These are phyloP conservation scores for Haematococcus lacustris DNA, from an alignment of 139 green algal species.

Conservation along the genomic window DNA sequence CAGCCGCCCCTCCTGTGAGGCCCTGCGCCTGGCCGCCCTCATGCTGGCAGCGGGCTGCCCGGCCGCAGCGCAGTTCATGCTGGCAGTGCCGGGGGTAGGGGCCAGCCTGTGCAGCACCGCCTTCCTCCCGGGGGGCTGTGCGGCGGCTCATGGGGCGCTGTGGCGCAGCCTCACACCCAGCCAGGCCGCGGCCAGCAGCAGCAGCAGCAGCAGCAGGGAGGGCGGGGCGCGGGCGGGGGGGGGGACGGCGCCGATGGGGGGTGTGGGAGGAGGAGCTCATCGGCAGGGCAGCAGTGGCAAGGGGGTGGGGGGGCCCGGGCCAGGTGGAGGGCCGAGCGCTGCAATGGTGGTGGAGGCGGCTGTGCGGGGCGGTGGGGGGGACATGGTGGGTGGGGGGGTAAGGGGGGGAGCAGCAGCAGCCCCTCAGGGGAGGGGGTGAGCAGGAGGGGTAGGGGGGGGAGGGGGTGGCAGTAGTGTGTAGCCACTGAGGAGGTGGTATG, in stretches of 20 bases:
- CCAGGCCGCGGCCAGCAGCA: background rate
- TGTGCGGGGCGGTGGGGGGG: no score
- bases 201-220: background rate
- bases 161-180: slow-evolving; percentile 21
- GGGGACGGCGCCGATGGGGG: no score
- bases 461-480: no score
- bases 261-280: background rate
- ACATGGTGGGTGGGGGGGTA: no score
- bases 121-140: slow-evolving; percentile 1
- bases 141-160: slow-evolving; percentile 26
- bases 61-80: slow-evolving; percentile 14
- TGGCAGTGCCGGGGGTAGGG: slow-evolving; percentile 27
- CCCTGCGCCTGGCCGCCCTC: slow-evolving; percentile 24
- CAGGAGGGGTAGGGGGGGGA: no score
- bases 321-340: background rate
- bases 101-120: slow-evolving; percentile 5
- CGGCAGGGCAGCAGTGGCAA: no score
- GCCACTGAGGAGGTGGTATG: no score
- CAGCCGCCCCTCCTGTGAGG: slow-evolving; percentile 8
- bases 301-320: no score
- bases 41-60: slow-evolving; percentile 11
- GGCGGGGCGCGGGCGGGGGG: no score
- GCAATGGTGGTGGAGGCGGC: background rate
- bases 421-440: no score
- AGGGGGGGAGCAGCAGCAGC: no score